phyloP scores from a whole-genome alignment of 2,329 filamentous ascomycete species.

The Xylariaceae sp. region DNA sequence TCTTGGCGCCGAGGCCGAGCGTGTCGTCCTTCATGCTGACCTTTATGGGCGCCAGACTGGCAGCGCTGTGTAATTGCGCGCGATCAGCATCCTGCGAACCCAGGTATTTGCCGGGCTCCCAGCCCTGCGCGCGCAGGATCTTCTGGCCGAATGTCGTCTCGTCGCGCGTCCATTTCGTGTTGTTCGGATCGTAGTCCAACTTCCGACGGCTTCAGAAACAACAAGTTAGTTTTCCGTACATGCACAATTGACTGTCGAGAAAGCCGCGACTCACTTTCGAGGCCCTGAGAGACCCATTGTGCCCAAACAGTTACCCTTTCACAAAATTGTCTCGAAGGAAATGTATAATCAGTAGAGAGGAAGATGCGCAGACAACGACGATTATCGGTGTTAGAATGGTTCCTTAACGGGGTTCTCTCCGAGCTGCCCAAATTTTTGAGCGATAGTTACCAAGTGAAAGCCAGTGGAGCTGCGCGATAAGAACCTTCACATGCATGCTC shows the following conservation, averaged over 20 bases:
- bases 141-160: conserved; percentile 81
- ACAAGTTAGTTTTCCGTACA: conserved; percentile 6
- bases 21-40: conserved; percentile 86
- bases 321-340: not conserved
- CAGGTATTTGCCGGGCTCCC: conserved; percentile 78
- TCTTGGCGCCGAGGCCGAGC: conserved; percentile 77
- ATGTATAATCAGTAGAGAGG: not conserved
- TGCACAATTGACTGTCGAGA: not conserved
- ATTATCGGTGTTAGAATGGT: conserved; percentile 1
- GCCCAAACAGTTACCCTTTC: not conserved
- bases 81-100: conserved; percentile 74
- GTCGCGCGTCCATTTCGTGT: conserved; percentile 84
- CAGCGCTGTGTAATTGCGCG: conserved; percentile 68
- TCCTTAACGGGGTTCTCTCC: conserved; percentile 1
- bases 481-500: not conserved
- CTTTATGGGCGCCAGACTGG: conserved; percentile 79
- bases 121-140: conserved; percentile 83
- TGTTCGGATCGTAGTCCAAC: conserved; percentile 88
- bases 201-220: conserved; percentile 47
- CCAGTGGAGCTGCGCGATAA: conserved; percentile 8
- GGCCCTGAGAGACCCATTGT: conserved; percentile 30
- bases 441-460: conserved; percentile 6
- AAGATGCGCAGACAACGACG: conserved; percentile 2
- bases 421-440: conserved; percentile 16
- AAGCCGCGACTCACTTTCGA: conserved; percentile 21